Percentiles rank a stretch among this genome's conserved stretches.
Evolutionary conservation across 768 basidiomycete species (phyloP).

Genomic region (Sutorius australiensis): DNA sequence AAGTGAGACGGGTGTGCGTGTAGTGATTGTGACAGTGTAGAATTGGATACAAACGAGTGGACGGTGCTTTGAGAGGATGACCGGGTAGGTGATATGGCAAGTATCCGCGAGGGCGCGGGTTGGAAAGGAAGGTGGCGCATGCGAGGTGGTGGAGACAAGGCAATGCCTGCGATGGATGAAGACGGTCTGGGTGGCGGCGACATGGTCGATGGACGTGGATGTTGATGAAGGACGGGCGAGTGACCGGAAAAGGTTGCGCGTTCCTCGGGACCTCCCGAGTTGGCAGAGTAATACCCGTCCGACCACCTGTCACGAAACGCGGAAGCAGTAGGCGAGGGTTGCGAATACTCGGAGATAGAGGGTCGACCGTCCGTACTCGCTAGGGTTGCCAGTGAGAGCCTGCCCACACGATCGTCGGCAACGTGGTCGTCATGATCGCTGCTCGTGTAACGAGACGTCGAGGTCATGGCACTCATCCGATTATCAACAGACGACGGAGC

Average conservation of each 20-base stretch:
- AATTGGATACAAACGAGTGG: constrained; percentile 30
- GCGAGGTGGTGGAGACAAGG: constrained; percentile 54
- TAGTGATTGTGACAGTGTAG: constrained; percentile 20
- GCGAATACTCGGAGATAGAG: constrained; percentile 65
- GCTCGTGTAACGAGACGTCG: constrained; percentile 32
- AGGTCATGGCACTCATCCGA: constrained; percentile 25
- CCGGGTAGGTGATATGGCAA: constrained; percentile 17
- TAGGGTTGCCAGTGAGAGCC: constrained; percentile 49
- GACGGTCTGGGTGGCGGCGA: constrained; percentile 63
- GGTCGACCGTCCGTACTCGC: constrained; percentile 39
- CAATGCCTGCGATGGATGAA: constrained; percentile 53
- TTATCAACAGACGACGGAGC: constrained; percentile 23
- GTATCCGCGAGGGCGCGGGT: constrained; percentile 14
- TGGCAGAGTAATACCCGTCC: constrained; percentile 31
- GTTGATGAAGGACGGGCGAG: constrained; percentile 19
- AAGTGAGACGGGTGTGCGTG: constrained; percentile 28
- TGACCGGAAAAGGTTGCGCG: constrained; percentile 16
- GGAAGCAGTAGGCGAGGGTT: constrained; percentile 72
- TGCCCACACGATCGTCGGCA: constrained; percentile 25
- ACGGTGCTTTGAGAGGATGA: constrained; percentile 30
- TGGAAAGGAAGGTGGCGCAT: constrained; percentile 17
- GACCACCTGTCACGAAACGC: constrained; percentile 64
- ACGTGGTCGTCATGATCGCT: constrained; percentile 39
- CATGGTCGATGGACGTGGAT: constrained; percentile 28
- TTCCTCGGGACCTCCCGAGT: constrained; percentile 20